These are phyloP conservation scores for Atkinsonella texensis DNA, from an alignment of 2,329 filamentous ascomycete species.

Conservation along the genomic window DNA sequence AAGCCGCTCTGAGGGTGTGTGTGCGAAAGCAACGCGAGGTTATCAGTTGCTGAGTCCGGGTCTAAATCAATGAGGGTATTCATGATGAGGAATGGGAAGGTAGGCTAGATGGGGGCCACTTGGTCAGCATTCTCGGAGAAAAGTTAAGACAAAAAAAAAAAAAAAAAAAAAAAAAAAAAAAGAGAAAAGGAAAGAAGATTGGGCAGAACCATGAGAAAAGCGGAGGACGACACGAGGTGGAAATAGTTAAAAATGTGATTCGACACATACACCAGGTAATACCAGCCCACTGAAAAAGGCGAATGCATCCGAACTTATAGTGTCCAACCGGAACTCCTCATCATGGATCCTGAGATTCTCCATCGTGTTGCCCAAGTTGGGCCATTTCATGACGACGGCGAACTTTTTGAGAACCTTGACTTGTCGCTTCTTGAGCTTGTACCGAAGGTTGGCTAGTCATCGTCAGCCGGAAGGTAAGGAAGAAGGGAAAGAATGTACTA, in stretches of 20 bases:
- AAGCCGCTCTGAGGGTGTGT: conserved; percentile 59
- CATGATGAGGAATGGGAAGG: conserved; percentile 65
- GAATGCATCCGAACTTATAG: conserved; percentile 58
- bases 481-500: background rate
- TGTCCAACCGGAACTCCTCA: conserved; percentile 43
- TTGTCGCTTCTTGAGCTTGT: conserved; percentile 54
- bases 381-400: conserved; percentile 64
- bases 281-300: conserved; percentile 67
- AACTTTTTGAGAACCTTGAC: conserved; percentile 58
- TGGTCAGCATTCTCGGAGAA: conserved; percentile 1
- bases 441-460: conserved; percentile 43
- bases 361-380: conserved; percentile 54
- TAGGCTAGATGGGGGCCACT: conserved; percentile 26
- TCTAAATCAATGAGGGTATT: conserved; percentile 67
- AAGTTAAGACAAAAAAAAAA: background rate
- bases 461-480: background rate
- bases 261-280: conserved; percentile 48
- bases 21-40: conserved; percentile 55
- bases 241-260: no score
- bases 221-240: no score
- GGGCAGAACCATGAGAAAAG: no score
- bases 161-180: background rate
- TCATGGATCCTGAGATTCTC: conserved; percentile 50
- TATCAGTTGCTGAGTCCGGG: conserved; percentile 51
- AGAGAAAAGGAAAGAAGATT: background rate